Percentiles rank a stretch among this genome's conserved stretches.
phyloP scores from a whole-genome alignment of 305 asterid species.

The Fraxinus sp. region DNA sequence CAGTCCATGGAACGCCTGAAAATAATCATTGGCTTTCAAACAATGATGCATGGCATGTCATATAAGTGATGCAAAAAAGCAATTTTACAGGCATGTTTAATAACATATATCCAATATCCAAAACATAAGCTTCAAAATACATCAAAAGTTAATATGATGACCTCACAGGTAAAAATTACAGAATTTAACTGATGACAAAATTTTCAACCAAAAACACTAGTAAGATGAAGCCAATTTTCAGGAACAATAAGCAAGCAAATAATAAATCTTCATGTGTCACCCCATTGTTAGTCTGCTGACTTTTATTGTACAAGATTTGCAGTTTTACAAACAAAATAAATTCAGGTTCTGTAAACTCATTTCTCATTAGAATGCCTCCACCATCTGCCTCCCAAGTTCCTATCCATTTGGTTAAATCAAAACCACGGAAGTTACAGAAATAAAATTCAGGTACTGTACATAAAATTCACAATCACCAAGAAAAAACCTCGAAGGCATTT shows the following conservation, averaged over 20 bases:
- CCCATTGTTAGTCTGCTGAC: not conserved
- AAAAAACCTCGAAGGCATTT: too few relatives aligned
- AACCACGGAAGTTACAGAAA: not conserved
- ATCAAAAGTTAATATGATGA: not conserved
- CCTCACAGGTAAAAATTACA: not conserved
- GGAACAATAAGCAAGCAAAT: not conserved
- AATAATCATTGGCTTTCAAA: constrained; percentile 5
- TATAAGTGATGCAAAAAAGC: not conserved
- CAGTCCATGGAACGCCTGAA: constrained; percentile 96
- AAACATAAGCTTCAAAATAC: not conserved
- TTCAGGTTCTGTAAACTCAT: not conserved
- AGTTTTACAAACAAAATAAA: not conserved
- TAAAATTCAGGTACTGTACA: not conserved
- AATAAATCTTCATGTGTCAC: not conserved
- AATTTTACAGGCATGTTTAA: not conserved
- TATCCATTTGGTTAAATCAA: not conserved
- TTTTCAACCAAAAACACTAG: not conserved
- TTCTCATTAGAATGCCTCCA: not conserved
- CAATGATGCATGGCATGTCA: not conserved
- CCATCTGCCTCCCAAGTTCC: not conserved
- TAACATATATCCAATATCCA: not conserved
- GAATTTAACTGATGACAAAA: not conserved
- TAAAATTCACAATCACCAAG: not conserved
- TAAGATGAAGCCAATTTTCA: not conserved
- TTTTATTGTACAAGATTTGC: not conserved